These are phyloP conservation scores for Cryptococcus deneoformans DNA, from an alignment of 1,284 basidiomycete species.

Conservation along the genomic window DNA sequence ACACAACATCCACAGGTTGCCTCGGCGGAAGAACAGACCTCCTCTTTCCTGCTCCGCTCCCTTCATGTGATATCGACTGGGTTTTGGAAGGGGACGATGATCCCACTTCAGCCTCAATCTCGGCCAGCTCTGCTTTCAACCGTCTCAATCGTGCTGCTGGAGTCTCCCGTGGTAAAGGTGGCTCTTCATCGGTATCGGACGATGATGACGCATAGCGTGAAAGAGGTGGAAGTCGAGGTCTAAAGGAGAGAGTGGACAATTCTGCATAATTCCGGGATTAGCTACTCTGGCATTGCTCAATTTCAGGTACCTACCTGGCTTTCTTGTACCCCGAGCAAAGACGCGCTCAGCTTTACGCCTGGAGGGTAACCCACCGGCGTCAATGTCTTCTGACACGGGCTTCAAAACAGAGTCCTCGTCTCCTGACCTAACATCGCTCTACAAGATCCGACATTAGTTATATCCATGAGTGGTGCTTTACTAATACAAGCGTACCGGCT, in stretches of 20 bases:
- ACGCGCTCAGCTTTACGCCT: slow-evolving; percentile 20
- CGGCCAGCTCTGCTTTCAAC: slow-evolving; percentile 50
- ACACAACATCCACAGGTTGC: slow-evolving; percentile 31
- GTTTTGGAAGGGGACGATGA: slow-evolving; percentile 1
- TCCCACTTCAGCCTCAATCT: slow-evolving; percentile 50
- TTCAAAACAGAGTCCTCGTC: slow-evolving; percentile 17
- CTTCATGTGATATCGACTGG: neutral
- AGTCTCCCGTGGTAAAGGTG: slow-evolving; percentile 36
- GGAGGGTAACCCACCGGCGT: slow-evolving; percentile 24
- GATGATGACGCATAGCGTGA: slow-evolving; percentile 13
- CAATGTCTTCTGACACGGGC: slow-evolving; percentile 23
- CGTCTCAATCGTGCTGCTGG: slow-evolving; percentile 49
- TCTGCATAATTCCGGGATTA: slow-evolving; percentile 6
- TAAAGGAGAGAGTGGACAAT: slow-evolving; percentile 11
- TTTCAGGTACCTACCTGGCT: neutral
- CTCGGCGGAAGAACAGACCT: slow-evolving; percentile 24
- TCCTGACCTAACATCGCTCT: slow-evolving; percentile 22
- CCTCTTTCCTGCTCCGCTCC: slow-evolving; percentile 7
- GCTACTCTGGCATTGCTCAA: neutral
- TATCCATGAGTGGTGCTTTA: neutral
- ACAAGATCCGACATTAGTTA: neutral
- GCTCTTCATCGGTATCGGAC: slow-evolving; percentile 13
- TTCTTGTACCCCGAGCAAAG: slow-evolving; percentile 24
- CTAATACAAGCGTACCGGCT: slow-evolving; percentile 21
- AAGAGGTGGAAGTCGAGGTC: slow-evolving; percentile 21